These are phyloP conservation scores for Phytophthora ramorum DNA, from an alignment of 352 stramenopile species.

Conservation along the genomic window DNA sequence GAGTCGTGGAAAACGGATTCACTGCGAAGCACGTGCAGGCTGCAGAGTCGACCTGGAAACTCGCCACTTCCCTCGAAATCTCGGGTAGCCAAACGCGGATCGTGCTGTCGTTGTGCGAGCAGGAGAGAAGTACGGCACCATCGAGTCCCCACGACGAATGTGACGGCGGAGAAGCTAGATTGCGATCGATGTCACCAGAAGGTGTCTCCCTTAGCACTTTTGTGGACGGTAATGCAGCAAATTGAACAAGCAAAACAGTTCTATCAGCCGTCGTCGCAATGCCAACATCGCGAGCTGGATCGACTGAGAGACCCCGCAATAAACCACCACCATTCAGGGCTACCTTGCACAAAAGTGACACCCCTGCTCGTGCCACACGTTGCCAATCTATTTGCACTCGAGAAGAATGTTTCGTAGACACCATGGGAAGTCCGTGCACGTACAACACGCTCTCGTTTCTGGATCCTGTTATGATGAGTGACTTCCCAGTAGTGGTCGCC, in stretches of 20 bases:
- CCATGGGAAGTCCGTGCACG: slow-evolving; percentile 56
- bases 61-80: slow-evolving; percentile 45
- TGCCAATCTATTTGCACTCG: slow-evolving; percentile 48
- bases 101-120: slow-evolving; percentile 19
- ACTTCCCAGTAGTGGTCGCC: slow-evolving; percentile 31
- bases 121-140: slow-evolving; percentile 45
- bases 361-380: slow-evolving; percentile 43
- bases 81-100: slow-evolving; percentile 58
- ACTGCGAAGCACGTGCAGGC: slow-evolving; percentile 51
- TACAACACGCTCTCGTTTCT: slow-evolving; percentile 31
- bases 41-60: slow-evolving; percentile 36
- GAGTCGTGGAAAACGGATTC: slow-evolving; percentile 28
- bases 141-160: slow-evolving; percentile 37
- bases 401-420: slow-evolving; percentile 34
- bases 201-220: slow-evolving; percentile 26
- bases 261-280: slow-evolving; percentile 44
- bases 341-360: slow-evolving; percentile 43
- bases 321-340: slow-evolving; percentile 27
- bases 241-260: slow-evolving; percentile 32
- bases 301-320: slow-evolving; percentile 47
- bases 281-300: slow-evolving; percentile 47
- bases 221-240: slow-evolving; percentile 38
- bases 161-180: background rate
- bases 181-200: background rate
- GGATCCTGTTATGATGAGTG: slow-evolving; percentile 41